Evolutionary conservation across 495 filamentous ascomycete species (phyloP), one percentile per base, ranked within the genome.

Genomic region (Hypomontagnella monticulosa): DNA sequence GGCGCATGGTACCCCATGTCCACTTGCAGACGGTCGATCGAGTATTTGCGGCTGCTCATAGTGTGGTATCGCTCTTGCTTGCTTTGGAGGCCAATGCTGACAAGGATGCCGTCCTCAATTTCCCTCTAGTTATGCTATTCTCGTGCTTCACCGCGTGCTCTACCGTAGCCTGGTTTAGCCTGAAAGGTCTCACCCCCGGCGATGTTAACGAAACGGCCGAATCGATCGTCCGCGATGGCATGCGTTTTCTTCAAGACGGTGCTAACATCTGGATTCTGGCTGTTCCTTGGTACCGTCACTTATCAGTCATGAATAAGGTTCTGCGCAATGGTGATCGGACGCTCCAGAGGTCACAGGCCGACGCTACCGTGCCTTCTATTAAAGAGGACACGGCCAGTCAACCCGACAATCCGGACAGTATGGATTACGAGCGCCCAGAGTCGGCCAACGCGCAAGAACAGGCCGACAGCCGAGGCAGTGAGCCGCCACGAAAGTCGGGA

Each of bases 111-210:
- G 77, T 78, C 12, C 72, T 77, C n/a, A 81, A 78, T 66, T 82
- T 82, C 60, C 80, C 81, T 5, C 76, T 83, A 19, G 81, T 83
- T 51, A 83, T 83, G 81, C 71, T 82, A 36, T 83, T 83, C 59
- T 79, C 80, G 1, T 79, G 79, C 50, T 83, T 83, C 57, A 83
- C 79, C 0, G 81, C 81, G 4, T 79, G 81, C 16, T 80, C 79
- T 4, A 83, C 81, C 1, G 77, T 81, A 15, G 81, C 81, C 41
- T 83, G 80, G 64, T 80, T 83, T 12, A 77, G 76, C 8, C 71
- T 83, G 52, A 83, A 82, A 63, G 79, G 81, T 1, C 60, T 83
- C 18, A 79, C 80, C 0, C 81, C 81, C 0, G 57, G 71, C 18
- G 79, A 80, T 30, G 77, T 78, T 20, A 78, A 76, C 47, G 79